These are phyloP conservation scores for Lepiota venenata DNA, from an alignment of 768 basidiomycete genomes.

Conservation along the genomic window DNA sequence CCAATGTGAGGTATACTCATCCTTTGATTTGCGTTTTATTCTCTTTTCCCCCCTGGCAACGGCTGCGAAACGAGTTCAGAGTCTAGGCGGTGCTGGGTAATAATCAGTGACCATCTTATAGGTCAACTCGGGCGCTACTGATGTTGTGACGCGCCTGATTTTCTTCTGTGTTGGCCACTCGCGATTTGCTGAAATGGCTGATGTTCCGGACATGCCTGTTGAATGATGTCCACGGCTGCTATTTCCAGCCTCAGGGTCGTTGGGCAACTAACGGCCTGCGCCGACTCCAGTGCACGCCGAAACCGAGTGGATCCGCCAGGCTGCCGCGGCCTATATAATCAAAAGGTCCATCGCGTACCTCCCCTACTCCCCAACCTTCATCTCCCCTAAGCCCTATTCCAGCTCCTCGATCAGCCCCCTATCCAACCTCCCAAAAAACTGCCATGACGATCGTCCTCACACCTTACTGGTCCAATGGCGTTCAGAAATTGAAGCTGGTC, in stretches of 20 bases:
- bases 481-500: constrained; percentile 65
- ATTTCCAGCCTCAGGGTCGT: constrained; percentile 3
- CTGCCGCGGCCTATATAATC: constrained; percentile 1
- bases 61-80: too few relatives aligned
- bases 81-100: background rate
- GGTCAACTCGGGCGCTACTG: too few relatives aligned
- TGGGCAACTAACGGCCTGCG: constrained; percentile 5
- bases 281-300: background rate
- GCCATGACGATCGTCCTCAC: constrained; percentile 62
- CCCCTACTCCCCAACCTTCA: constrained; percentile 12
- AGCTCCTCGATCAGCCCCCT: constrained; percentile 8
- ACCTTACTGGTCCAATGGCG: constrained; percentile 68
- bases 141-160: background rate
- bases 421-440: constrained; percentile 8
- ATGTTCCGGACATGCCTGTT: background rate
- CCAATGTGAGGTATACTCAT: background rate
- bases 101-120: too few relatives aligned
- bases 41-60: background rate
- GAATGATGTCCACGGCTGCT: background rate
- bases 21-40: background rate
- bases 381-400: background rate
- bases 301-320: constrained; percentile 5
- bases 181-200: background rate
- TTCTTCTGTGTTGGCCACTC: background rate
- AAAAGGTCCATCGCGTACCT: background rate